Percentiles rank a stretch among this genome's conserved stretches.
These are phyloP conservation scores for Cardamine occulta DNA, from an alignment of 345 rosid species.

Conservation along the genomic window DNA sequence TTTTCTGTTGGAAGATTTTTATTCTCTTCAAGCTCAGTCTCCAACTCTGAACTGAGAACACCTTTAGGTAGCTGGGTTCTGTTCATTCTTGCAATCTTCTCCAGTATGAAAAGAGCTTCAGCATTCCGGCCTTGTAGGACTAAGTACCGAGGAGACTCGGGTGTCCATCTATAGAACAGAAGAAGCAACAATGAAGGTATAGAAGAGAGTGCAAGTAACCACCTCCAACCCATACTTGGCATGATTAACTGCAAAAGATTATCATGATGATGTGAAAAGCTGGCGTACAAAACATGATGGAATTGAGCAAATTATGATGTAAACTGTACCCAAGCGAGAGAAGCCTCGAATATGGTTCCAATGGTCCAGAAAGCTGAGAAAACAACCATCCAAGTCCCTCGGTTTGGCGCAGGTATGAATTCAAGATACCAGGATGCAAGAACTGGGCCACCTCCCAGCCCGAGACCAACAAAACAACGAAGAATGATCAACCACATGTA, in stretches of 20 bases:
- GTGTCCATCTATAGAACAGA: slow-evolving; percentile 65
- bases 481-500: slow-evolving; percentile 57
- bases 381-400: slow-evolving; percentile 95
- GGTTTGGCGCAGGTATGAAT: slow-evolving; percentile 85
- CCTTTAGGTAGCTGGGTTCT: slow-evolving; percentile 66
- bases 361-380: slow-evolving; percentile 86
- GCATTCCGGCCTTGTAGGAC: slow-evolving; percentile 68
- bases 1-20: slow-evolving; percentile 47
- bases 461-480: slow-evolving; percentile 87
- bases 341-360: slow-evolving; percentile 82
- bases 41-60: slow-evolving; percentile 62
- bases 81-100: slow-evolving; percentile 64
- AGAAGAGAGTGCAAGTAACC: slow-evolving; percentile 83
- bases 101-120: slow-evolving; percentile 68
- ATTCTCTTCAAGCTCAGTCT: slow-evolving; percentile 50
- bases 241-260: slow-evolving; percentile 67
- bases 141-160: slow-evolving; percentile 89
- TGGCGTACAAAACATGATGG: background rate
- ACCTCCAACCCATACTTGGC: slow-evolving; percentile 91
- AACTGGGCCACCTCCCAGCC: slow-evolving; percentile 95
- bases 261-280: slow-evolving; percentile 21
- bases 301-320: slow-evolving; percentile 21
- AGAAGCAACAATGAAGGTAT: slow-evolving; percentile 79
- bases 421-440: slow-evolving; percentile 89
- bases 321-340: slow-evolving; percentile 78